Base-by-base conservation (phyloP, 495 filamentous ascomycete genomes). In the Tuber microsphaerosporum region DNA sequence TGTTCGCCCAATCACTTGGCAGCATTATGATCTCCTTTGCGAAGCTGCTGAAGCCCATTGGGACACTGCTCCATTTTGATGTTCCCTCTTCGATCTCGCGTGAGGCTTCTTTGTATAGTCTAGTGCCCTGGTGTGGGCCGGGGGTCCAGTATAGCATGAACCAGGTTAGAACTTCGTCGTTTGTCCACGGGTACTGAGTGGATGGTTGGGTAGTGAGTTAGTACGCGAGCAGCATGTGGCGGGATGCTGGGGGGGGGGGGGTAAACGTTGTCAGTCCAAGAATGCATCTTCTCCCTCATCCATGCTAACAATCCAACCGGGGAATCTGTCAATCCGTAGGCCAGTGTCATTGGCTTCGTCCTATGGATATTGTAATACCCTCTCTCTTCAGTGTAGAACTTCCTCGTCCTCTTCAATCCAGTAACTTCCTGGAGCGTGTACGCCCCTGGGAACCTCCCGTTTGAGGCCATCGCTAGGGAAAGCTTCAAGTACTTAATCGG, bases 251-350 rank as follows among this genome's bases (percentile, higher is more conserved):
- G 56, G 1, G 48, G 31, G 56, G 56, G 16, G 42, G 9, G 56
- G 31, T 65, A 8, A 73, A 73, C 44, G 2, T 77, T 80, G 77
- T 92, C 89, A 1, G 88, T 89, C 90, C 90, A 92, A 77, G 89
- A 88, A 81, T 90, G 87, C 39, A 92, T 85, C 77, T 92, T 92
- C 82, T 91, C 91, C 74, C 89, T 88, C 69, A 92, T 88, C 90
- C 89, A 92, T 0, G 89, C 85, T 26, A 92, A 82, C 48, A 89
- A 82, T 10, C 85, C 89, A 22, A 91, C 86, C 5, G 90, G 90
- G 41, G 87, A 88, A 80, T 91, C 89, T 2, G 85, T 83, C 0
- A 91, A 84, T 1, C 83, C 86, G 65, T 87, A 87, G 26, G 87
- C 87, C 0, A 92, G 81, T 0, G 89, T 91, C 73, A 89, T 86